A percentile compares a stretch with the other conserved stretches of the same genome.
These are phyloP conservation scores for Rubroboletus satanas DNA, from an alignment of 768 basidiomycete species.

Conservation along the genomic window DNA sequence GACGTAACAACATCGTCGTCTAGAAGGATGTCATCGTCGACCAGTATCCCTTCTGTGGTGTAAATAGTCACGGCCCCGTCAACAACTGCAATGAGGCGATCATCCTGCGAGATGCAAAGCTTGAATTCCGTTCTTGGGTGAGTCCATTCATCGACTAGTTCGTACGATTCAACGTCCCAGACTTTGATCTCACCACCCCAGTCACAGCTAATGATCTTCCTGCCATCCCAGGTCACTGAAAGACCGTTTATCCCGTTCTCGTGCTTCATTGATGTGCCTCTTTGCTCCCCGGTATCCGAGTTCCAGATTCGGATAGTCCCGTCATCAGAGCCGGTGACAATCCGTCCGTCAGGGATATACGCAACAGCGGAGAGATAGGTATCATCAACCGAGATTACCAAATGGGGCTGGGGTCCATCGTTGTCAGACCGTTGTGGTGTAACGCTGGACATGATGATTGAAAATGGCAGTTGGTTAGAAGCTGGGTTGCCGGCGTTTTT, in stretches of 20 bases:
- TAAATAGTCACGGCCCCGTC: no score
- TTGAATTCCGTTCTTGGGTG: background rate
- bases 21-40: no score
- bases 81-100: no score
- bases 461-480: no score
- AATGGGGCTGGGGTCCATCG: background rate
- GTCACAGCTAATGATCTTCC: background rate
- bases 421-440: background rate
- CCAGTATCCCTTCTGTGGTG: no score
- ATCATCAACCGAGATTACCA: no score
- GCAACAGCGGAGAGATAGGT: no score
- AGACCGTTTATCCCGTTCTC: accelerated
- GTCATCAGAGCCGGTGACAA: no score
- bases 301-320: no score
- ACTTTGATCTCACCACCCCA: background rate
- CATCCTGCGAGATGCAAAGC: no score
- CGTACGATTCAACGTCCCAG: conserved; percentile 1
- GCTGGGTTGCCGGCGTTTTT: background rate
- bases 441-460: background rate
- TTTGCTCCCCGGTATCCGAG: no score
- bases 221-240: conserved; percentile 2
- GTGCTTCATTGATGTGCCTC: background rate
- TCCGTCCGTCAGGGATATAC: no score
- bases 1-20: background rate
- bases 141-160: background rate